Base-by-base conservation (phyloP, 768 basidiomycete genomes). In the Ramaria rubella region DNA sequence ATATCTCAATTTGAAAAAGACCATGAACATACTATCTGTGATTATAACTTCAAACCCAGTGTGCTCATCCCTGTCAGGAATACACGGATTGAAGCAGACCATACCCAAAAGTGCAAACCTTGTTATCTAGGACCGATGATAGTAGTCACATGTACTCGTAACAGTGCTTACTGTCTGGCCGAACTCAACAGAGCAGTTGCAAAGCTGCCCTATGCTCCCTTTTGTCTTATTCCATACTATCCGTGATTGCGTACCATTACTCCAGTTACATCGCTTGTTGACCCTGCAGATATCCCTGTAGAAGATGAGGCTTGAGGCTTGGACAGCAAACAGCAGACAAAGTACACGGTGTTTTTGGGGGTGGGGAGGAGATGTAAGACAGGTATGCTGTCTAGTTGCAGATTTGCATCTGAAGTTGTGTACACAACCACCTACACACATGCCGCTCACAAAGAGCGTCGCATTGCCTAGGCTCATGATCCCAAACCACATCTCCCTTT, bases 81-180 rank as follows among this genome's bases (percentile, higher is more conserved):
- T n/a, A 24, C 38, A 8, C 55, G 59, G 24, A 26, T 55, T 2
- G 48, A 63, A 3, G 62, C 61, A 17, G 36, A 57, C 1, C 57
- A 67, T 3, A 64, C 68, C 57, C 31, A 60, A 2, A 72, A 70
- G 50, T 55, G 54, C 29, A 57, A 62, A 30, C 62, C 64, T 0
- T 59, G 61, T 0, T 71, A 68, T 30, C 36, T 67, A 0, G 66
- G 69, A 2, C 69, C 66, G 0, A 60, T 65, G 46, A 46, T 69
- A 8, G 63, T 71, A 6, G 52, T 69, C 17, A 17, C 36, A 0
- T 44, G 59, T 6, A 69, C 58, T 42, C 24, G 51, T 0, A 63
- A 64, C 27, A 67, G 65, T 1, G 59, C 63, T 0, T 70, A 69
- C 49, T 58, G 68, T 27, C 38, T 71, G 1, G 30, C 57, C 0